These are phyloP conservation scores for Soucietia sequanensis DNA, from an alignment of 805 yeast genomes.

Conservation along the genomic window DNA sequence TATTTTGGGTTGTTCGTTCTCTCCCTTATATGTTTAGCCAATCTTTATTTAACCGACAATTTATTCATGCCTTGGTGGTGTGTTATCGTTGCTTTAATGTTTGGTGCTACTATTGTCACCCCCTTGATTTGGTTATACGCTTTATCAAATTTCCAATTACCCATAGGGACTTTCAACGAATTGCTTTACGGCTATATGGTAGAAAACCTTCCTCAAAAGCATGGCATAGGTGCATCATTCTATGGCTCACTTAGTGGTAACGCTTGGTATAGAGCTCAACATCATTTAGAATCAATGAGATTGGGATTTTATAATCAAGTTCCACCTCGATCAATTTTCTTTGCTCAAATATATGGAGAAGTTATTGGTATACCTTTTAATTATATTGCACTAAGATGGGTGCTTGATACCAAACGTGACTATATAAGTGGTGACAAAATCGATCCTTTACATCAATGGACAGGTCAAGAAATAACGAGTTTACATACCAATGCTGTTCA, in stretches of 20 bases:
- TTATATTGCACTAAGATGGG: slow-evolving; percentile 46
- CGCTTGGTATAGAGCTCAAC: slow-evolving; percentile 30
- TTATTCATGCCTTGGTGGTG: slow-evolving; percentile 40
- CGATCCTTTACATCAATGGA: slow-evolving; percentile 48
- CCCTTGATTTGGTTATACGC: slow-evolving; percentile 52
- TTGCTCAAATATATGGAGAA: slow-evolving; percentile 50
- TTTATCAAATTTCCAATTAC: slow-evolving; percentile 47
- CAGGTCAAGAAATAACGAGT: slow-evolving; percentile 38
- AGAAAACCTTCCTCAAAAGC: slow-evolving; percentile 26
- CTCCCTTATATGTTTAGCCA: slow-evolving; percentile 30
- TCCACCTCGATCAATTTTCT: slow-evolving; percentile 48
- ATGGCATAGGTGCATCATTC: slow-evolving; percentile 45
- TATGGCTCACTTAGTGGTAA: slow-evolving; percentile 49
- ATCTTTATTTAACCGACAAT: slow-evolving; percentile 26
- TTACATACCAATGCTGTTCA: slow-evolving; percentile 46
- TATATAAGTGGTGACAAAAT: slow-evolving; percentile 27
- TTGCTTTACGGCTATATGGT: slow-evolving; percentile 44
- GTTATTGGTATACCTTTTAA: slow-evolving; percentile 48
- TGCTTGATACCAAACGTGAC: slow-evolving; percentile 31
- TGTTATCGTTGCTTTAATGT: slow-evolving; percentile 36
- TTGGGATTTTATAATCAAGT: slow-evolving; percentile 50
- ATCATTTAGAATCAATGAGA: slow-evolving; percentile 26
- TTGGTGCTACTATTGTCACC: slow-evolving; percentile 43
- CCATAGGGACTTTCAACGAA: slow-evolving; percentile 50
- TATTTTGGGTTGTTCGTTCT: slow-evolving; percentile 29